These are phyloP conservation scores for Sclerotinia spermophila DNA, from an alignment of 2,329 filamentous ascomycete genomes.

Conservation along the genomic window DNA sequence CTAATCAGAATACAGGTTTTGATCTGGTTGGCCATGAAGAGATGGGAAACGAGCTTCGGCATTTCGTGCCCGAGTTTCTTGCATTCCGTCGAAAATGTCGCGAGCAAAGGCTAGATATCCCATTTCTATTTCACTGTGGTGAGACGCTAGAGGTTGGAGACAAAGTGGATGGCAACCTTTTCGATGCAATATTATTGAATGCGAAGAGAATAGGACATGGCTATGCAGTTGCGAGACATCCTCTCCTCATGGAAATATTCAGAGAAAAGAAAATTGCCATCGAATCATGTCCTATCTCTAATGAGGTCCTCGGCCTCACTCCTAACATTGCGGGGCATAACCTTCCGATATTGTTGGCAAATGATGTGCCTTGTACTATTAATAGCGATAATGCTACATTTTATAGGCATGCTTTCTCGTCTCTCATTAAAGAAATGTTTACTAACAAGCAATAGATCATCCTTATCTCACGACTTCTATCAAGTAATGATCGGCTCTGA, in stretches of 20 bases:
- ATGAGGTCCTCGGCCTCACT: slow-evolving; percentile 69
- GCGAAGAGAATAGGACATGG: slow-evolving; percentile 72
- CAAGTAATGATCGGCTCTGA: slow-evolving; percentile 67
- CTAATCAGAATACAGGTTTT: slow-evolving; percentile 48
- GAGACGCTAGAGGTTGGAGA: slow-evolving; percentile 67
- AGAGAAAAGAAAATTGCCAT: slow-evolving; percentile 61
- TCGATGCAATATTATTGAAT: slow-evolving; percentile 62
- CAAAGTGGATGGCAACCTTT: slow-evolving; percentile 63
- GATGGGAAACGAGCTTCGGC: slow-evolving; percentile 56
- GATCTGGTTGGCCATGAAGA: slow-evolving; percentile 68
- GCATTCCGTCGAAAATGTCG: slow-evolving; percentile 53
- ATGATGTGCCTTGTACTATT: slow-evolving; percentile 68
- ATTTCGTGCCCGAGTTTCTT: slow-evolving; percentile 53
- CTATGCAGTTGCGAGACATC: slow-evolving; percentile 65
- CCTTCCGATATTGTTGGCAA: slow-evolving; percentile 65
- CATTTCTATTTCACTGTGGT: slow-evolving; percentile 73
- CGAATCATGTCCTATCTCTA: slow-evolving; percentile 75
- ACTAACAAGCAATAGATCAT: slow-evolving; percentile 49
- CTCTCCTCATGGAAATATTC: slow-evolving; percentile 62
- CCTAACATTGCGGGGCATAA: slow-evolving; percentile 62
- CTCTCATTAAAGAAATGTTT: background rate
- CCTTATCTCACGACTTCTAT: slow-evolving; percentile 73
- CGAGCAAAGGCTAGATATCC: slow-evolving; percentile 51
- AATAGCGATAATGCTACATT: slow-evolving; percentile 73
- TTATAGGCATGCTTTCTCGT: slow-evolving; percentile 52